A percentile compares a stretch with the other conserved stretches of the same genome.
Evolutionary conservation across 2,329 filamentous ascomycete genomes (phyloP).

Genomic region (Exophiala dermatitidis): DNA sequence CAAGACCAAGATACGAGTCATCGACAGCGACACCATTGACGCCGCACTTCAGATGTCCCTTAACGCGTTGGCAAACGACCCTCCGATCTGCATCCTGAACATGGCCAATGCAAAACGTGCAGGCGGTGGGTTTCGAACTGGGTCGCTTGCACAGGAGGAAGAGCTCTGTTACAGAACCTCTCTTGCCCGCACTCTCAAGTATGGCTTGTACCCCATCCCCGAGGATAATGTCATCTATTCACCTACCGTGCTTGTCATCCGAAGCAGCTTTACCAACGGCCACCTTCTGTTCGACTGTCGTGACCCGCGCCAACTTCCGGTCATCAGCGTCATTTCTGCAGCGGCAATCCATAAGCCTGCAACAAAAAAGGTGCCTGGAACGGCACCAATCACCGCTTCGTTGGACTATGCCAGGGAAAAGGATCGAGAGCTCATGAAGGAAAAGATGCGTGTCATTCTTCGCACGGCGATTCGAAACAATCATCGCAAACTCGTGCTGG

Average conservation of each 20-base stretch:
- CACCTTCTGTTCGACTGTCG: conserved; percentile 42
- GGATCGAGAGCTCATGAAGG: conserved; percentile 51
- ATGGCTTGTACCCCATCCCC: conserved; percentile 48
- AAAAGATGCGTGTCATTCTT: conserved; percentile 57
- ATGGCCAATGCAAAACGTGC: conserved; percentile 53
- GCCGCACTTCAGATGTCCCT: conserved; percentile 40
- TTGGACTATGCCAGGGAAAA: neutral
- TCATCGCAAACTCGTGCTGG: conserved; percentile 57
- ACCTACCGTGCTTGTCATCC: conserved; percentile 53
- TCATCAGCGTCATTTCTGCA: conserved; percentile 55
- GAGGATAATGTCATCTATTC: conserved; percentile 51
- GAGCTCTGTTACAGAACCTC: conserved; percentile 57
- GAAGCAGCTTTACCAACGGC: conserved; percentile 42
- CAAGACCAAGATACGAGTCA: conserved; percentile 41
- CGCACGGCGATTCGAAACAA: conserved; percentile 52
- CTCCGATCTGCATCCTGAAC: conserved; percentile 56
- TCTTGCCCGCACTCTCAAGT: conserved; percentile 35
- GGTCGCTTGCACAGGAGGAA: conserved; percentile 62
- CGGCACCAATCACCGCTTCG: neutral
- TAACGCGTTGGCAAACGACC: conserved; percentile 25
- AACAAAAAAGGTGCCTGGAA: neutral
- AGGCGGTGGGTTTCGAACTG: conserved; percentile 59
- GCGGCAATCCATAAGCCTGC: conserved; percentile 48
- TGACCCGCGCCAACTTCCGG: conserved; percentile 37
- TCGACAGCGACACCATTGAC: conserved; percentile 54